Base-by-base conservation (phyloP, 768 basidiomycete species). In the Coprinopsis strossmayeri region DNA sequence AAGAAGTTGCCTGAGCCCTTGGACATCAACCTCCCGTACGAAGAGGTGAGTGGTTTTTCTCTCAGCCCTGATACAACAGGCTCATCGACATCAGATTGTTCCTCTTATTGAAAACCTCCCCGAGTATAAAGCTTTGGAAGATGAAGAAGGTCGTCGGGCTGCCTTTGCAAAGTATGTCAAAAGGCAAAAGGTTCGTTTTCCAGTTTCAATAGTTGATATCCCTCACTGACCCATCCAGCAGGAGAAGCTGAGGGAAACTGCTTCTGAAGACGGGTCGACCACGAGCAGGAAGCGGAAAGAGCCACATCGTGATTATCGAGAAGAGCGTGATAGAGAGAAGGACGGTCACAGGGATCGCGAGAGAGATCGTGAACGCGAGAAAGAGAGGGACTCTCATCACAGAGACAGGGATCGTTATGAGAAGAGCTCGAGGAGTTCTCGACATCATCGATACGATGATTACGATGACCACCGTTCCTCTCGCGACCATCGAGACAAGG, bases 91-190 rank as follows among this genome's bases (percentile, higher is more conserved):
- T 41, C 37, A 94, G 86, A 78, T 77, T 49, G 61, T 91, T 3
- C 81, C 91, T 1, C 64, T 84, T 13, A 89, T 97, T 46, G 76
- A 91, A 63, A 72, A 91, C 43, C 73, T 97, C 34, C 76, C 84
- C 0, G 94, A 98, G 64, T 99, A 77, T 66, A 84, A 83, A 56
- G 91, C 85, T 15, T 65, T 98, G 13, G 86, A 91, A 39, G 90
- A 91, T 41, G 92, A 93, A n/a, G 89, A 92, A 52, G 77, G 79
- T 15, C 71, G 91, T 37, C 80, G 81, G 25, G 73, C 77, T 3
- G 93, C 94, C 1, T 98, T 91, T 63, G 67, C 77, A 15, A 98
- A 94, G 67, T 95, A 83, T 61, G 73, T 94, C 45, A 90, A 87
- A 64, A 70, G 95, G 50, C 92, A 96, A 61, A 96, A 92, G 77